phyloP scores from a whole-genome alignment of 2,329 filamentous ascomycete species.

The Hymenoscyphus repandus region DNA sequence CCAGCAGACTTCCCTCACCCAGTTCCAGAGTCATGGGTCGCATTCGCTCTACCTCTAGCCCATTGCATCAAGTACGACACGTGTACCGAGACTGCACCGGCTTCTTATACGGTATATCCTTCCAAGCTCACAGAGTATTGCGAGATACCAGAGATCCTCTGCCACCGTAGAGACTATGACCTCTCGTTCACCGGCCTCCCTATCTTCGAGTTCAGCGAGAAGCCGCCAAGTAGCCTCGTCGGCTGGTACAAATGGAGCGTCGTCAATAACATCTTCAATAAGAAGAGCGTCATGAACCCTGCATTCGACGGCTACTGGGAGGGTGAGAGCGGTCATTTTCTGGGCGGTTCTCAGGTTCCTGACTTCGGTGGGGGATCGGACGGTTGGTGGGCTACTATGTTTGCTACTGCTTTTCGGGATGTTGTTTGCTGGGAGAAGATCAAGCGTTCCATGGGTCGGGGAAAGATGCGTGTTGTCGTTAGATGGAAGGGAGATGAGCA shows the following conservation, averaged over 20 bases:
- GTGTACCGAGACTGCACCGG: slow-evolving; percentile 4
- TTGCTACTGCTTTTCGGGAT: slow-evolving; percentile 12
- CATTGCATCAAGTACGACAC: slow-evolving; percentile 20
- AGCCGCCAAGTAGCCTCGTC: background rate
- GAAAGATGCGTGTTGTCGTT: slow-evolving; percentile 21
- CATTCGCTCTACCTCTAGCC: slow-evolving; percentile 25
- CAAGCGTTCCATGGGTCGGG: slow-evolving; percentile 19
- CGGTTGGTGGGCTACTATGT: slow-evolving; percentile 23
- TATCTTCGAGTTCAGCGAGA: slow-evolving; percentile 26
- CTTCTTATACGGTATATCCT: background rate
- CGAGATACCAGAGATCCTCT: background rate
- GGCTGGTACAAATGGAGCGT: background rate
- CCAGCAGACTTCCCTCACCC: slow-evolving; percentile 23
- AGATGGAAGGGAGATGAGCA: slow-evolving; percentile 13
- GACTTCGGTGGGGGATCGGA: background rate
- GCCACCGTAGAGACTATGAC: slow-evolving; percentile 25
- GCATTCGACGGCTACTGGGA: background rate
- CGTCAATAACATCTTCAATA: background rate
- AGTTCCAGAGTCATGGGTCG: slow-evolving; percentile 21
- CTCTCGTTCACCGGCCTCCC: slow-evolving; percentile 26
- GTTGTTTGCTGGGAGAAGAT: slow-evolving; percentile 16
- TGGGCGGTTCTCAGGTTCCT: background rate
- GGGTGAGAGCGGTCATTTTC: background rate
- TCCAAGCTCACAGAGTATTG: too few relatives aligned
- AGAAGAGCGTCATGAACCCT: background rate